phyloP scores from a whole-genome alignment of 179 eudicot genomes.

The Heliamphora pulchella region DNA sequence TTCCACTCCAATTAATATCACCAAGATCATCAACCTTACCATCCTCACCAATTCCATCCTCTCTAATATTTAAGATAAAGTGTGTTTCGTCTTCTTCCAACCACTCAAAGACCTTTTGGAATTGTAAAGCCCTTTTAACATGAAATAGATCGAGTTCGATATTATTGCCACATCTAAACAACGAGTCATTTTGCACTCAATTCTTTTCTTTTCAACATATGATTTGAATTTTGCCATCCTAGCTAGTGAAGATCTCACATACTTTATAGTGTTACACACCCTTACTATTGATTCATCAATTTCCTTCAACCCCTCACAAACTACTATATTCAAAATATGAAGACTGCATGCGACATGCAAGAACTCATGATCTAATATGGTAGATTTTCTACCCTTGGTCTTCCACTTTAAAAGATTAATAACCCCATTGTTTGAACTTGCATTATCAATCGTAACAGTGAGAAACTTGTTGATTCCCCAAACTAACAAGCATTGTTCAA shows the following conservation, averaged over 20 bases:
- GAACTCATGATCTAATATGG: neutral
- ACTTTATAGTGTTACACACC: neutral
- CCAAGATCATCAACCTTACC: neutral
- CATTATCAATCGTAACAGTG: neutral
- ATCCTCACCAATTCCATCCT: neutral
- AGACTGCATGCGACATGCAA: too few relatives aligned
- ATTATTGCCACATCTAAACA: too few relatives aligned
- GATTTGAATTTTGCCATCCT: neutral
- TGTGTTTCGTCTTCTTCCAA: neutral
- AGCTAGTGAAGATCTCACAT: neutral
- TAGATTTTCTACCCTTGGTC: neutral
- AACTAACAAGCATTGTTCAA: neutral
- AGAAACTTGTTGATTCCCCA: neutral
- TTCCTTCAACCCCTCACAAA: too few relatives aligned
- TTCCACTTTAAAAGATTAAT: too few relatives aligned
- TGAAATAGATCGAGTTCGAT: too few relatives aligned
- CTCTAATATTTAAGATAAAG: neutral
- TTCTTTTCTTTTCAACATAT: neutral
- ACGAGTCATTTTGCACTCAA: too few relatives aligned
- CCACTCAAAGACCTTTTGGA: neutral
- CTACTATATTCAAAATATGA: too few relatives aligned
- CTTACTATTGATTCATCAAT: too few relatives aligned
- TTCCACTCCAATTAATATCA: neutral
- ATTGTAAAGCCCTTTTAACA: too few relatives aligned
- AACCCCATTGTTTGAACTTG: neutral